Percentiles rank a stretch among this genome's conserved stretches.
phyloP scores from a whole-genome alignment of 192 early-diverging fungal genomes.

The Rhizophagus sp. region DNA sequence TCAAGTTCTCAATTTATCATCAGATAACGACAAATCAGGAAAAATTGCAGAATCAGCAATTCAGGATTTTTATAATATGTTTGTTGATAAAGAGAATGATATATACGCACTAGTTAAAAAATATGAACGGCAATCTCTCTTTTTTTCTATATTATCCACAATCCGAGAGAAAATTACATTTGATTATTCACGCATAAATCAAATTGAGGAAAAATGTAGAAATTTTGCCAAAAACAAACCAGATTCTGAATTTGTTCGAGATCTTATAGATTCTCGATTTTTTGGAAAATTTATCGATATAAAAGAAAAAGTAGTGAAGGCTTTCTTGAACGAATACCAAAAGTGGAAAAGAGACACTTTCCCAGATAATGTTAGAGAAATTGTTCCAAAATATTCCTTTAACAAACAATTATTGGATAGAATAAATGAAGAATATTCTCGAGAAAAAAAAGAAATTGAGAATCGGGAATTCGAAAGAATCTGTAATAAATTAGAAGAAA shows the following conservation, averaged over 20 bases:
- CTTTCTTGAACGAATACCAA: not conserved
- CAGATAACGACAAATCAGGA: not conserved
- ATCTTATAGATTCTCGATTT: not conserved
- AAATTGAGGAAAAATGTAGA: not conserved
- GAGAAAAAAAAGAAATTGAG: not conserved
- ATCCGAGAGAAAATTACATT: not conserved
- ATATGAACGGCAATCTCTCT: not conserved
- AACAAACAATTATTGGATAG: not conserved
- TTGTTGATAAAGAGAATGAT: constrained; percentile 1
- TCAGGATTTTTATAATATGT: not conserved
- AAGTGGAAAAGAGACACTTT: not conserved
- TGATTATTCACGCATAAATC: not conserved
- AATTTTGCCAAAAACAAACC: not conserved
- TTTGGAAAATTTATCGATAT: not conserved
- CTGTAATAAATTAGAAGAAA: not conserved
- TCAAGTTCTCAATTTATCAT: not conserved
- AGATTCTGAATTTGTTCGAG: not conserved
- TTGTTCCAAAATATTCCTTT: not conserved
- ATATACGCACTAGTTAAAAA: not conserved
- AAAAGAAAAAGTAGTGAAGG: not conserved
- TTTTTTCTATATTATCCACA: not conserved
- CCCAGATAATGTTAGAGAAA: not conserved
- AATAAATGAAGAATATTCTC: not conserved
- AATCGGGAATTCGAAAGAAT: not conserved
- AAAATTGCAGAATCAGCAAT: not conserved